A percentile compares a stretch with the other conserved stretches of the same genome.
phyloP scores from a whole-genome alignment of 176 grass and related monocot species.

The Stipa capillata region DNA sequence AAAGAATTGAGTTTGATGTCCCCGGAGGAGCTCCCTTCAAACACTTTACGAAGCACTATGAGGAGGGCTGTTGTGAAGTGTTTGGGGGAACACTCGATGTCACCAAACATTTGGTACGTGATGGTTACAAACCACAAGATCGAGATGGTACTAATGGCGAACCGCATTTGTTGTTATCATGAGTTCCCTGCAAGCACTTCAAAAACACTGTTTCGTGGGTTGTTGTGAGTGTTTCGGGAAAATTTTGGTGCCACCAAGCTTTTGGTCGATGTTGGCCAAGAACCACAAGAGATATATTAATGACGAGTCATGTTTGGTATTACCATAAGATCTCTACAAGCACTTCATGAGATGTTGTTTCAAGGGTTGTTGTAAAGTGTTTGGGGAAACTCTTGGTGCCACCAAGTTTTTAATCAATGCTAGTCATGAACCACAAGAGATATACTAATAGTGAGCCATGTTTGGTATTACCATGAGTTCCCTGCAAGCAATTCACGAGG shows the following conservation, averaged over 20 bases:
- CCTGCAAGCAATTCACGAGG: constrained; percentile 31
- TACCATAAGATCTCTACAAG: constrained; percentile 30
- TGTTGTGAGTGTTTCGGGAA: constrained; percentile 62
- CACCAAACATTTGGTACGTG: background rate
- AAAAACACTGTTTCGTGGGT: background rate
- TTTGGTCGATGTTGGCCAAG: background rate
- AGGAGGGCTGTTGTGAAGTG: constrained; percentile 10
- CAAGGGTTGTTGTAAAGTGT: constrained; percentile 19
- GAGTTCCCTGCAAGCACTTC: constrained; percentile 40
- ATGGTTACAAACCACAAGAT: background rate
- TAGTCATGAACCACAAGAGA: no score
- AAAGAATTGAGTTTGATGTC: constrained; percentile 20
- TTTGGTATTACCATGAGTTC: no score
- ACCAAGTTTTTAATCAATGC: background rate
- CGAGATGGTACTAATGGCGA: background rate
- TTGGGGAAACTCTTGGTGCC: constrained; percentile 36
- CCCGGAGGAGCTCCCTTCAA: constrained; percentile 27
- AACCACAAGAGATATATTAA: background rate
- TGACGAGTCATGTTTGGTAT: background rate
- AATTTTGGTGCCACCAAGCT: constrained; percentile 34
- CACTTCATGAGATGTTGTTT: constrained; percentile 13
- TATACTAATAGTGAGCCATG: no score
- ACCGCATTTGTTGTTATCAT: background rate
- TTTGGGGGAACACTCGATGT: constrained; percentile 37
- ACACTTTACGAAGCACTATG: constrained; percentile 1